Evolutionary conservation across 306 rosid genomes (phyloP).

Genomic region (Gastrolobium villosum): DNA sequence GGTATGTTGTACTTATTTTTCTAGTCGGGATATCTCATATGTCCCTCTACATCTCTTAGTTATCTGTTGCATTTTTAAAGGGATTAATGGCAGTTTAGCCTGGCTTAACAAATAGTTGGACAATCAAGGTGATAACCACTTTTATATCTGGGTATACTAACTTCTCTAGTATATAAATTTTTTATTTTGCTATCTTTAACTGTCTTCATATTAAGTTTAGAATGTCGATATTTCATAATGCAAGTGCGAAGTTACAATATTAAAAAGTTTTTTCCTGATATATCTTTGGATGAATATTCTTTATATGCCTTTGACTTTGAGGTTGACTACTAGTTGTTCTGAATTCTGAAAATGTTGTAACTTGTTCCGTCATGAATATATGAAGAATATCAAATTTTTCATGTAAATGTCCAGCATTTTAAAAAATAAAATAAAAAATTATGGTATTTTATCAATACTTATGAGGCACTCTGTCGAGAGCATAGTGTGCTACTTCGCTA

Average conservation of each 20-base stretch:
- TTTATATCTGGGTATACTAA: neutral
- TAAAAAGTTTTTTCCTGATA: neutral
- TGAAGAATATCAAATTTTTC: neutral
- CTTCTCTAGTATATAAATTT: neutral
- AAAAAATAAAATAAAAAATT: neutral
- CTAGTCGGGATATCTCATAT: conserved; percentile 5
- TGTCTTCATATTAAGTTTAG: conserved; percentile 7
- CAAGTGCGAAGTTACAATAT: neutral
- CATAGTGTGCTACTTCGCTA: neutral
- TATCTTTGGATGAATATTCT: neutral
- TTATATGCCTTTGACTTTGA: conserved; percentile 9
- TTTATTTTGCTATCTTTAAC: neutral
- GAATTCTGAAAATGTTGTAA: neutral
- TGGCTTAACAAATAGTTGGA: neutral
- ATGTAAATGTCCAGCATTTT: neutral
- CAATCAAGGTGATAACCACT: neutral
- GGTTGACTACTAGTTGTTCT: neutral
- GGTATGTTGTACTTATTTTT: conserved; percentile 2
- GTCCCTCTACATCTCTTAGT: neutral
- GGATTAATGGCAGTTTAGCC: neutral
- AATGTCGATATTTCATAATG: conserved; percentile 17
- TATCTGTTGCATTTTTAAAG: conserved; percentile 15
- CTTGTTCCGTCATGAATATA: neutral
- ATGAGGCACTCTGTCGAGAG: neutral
- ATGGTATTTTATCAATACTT: neutral